phyloP scores from a whole-genome alignment of 2,329 filamentous ascomycete genomes.

The Fusarium sublunatum region DNA sequence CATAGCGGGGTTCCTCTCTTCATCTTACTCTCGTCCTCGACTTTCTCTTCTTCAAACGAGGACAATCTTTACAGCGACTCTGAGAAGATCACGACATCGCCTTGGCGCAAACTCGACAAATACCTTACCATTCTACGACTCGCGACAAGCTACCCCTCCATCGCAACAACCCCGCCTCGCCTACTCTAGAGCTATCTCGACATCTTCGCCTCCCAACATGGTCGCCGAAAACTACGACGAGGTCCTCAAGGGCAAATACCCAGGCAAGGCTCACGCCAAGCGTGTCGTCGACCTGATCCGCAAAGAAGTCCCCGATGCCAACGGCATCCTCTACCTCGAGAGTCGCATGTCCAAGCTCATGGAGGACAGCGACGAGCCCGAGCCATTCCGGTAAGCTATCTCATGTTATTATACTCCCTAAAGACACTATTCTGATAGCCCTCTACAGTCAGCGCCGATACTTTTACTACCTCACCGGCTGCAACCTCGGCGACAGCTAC shows the following conservation, averaged over 20 bases:
- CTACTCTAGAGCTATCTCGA: slow-evolving; percentile 15
- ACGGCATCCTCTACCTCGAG: slow-evolving; percentile 87
- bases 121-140: neutral
- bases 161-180: slow-evolving; percentile 15
- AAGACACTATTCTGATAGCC: slow-evolving; percentile 4
- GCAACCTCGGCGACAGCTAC: slow-evolving; percentile 80
- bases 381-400: slow-evolving; percentile 76
- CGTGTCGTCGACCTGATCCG: slow-evolving; percentile 84
- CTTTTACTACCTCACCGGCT: slow-evolving; percentile 96
- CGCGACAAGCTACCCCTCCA: neutral
- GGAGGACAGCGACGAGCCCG: slow-evolving; percentile 88
- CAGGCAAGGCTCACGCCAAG: slow-evolving; percentile 86
- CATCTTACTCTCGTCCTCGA: slow-evolving; percentile 15
- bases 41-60: slow-evolving; percentile 4
- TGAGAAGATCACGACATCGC: neutral
- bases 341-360: slow-evolving; percentile 82
- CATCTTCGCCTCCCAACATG: slow-evolving; percentile 43
- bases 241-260: slow-evolving; percentile 73
- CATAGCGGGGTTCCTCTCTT: slow-evolving; percentile 36
- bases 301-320: slow-evolving; percentile 70
- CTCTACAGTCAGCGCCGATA: slow-evolving; percentile 79
- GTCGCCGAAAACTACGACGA: slow-evolving; percentile 59
- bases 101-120: neutral
- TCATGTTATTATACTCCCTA: neutral
- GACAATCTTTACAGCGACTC: neutral